phyloP scores from a whole-genome alignment of 2,329 filamentous ascomycete species.

The Phialophora tarda region DNA sequence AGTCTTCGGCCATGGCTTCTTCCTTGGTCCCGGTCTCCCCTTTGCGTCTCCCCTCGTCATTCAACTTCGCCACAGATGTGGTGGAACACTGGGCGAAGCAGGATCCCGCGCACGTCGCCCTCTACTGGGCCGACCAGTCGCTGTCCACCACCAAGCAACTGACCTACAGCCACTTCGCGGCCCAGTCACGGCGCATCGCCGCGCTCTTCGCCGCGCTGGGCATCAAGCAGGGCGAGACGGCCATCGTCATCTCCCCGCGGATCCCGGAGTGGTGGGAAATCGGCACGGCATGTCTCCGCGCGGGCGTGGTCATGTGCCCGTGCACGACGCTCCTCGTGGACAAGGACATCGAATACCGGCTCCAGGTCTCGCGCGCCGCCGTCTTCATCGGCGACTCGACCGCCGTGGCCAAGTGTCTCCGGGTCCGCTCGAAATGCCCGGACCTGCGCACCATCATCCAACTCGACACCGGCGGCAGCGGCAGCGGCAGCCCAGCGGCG shows the following conservation, averaged over 20 bases:
- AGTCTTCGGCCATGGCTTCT: constrained; percentile 18
- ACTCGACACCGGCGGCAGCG: constrained; percentile 18
- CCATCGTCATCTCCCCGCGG: constrained; percentile 47
- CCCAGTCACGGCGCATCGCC: constrained; percentile 47
- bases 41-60: constrained; percentile 35
- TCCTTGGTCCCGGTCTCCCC: constrained; percentile 28
- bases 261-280: constrained; percentile 51
- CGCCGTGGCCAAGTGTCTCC: constrained; percentile 45
- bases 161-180: constrained; percentile 47
- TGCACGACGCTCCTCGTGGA: constrained; percentile 48
- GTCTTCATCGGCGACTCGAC: constrained; percentile 48
- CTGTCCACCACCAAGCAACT: constrained; percentile 41
- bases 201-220: constrained; percentile 44
- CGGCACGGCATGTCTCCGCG: constrained; percentile 46
- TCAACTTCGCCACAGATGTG: constrained; percentile 52
- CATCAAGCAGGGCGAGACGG: constrained; percentile 44
- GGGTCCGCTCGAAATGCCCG: constrained; percentile 43
- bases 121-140: constrained; percentile 49
- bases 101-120: constrained; percentile 42
- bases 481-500: neutral
- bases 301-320: constrained; percentile 48
- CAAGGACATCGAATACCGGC: constrained; percentile 50
- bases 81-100: constrained; percentile 49
- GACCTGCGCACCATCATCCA: constrained; percentile 46
- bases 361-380: constrained; percentile 44